Base-by-base conservation (phyloP, 805 yeast species). In the Suhomyces tanzawaensis region DNA sequence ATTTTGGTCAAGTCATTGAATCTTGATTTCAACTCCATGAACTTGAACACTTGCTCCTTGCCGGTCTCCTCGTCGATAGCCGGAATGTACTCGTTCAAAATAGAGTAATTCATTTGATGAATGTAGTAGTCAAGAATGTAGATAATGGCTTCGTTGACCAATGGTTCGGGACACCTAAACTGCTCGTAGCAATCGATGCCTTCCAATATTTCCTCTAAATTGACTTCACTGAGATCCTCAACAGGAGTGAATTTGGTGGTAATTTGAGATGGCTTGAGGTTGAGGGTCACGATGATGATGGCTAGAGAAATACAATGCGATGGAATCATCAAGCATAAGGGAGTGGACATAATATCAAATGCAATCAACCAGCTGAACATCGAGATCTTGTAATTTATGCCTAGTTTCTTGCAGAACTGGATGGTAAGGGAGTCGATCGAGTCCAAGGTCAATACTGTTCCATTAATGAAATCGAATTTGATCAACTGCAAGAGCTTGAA, bases 291-390 rank as follows among this genome's bases (percentile, higher is more conserved):
- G 29, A 76, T 76, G 30, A 88, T 59, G 19, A 78, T 72, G 3
- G 87, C 84, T 36, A 86, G 53, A 0, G 96, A 88, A 22, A 83
- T 76, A 19, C 82, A 72, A 55, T 87, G 91, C 3, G 86, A 81
- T 1, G 96, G 93, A 7, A 78, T 72, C 49, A 77, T 81, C 24
- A 89, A 60, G 7, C 79, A 71, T 13, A 83, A 68, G 25, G 85
- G 86, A 2, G 95, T 79, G 39, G 80, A 74, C 53, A 81, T 77
- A 8, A 80, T 66, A 56, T 89, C 97, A 48, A 78, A 78, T n/a
- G 81, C 69, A 2, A 88, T 70, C n/a, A 77, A 59, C 95, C 95
- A 89, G 2, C 85, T 79, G 26, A 77, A 57, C 47, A 72, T 65
- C 4, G 81, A 72, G 8, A 72, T 55, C 12, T 74, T 70, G 47